Evolutionary conservation across 164 flowering plant species (phyloP), one percentile per base, ranked within the genome.

Genomic region (Piper longum): DNA sequence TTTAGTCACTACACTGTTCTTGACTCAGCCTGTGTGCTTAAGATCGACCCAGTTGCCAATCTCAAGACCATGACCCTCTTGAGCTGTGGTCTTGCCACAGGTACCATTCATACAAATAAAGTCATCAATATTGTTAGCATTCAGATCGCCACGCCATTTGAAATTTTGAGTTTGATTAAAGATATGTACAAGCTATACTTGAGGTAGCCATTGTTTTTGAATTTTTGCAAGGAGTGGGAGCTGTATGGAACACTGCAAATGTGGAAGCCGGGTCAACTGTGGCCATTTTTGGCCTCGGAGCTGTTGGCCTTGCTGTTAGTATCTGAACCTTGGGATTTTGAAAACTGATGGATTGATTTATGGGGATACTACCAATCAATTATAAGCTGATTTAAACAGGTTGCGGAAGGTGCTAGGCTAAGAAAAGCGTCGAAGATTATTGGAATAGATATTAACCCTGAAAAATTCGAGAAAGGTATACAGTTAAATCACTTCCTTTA

Each of bases 231-330:
- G 86, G 91, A 7, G 73, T 86, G 41, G 96, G 96, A 64, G 91
- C 85, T 5, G 91, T 82, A 44, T 86, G 91, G 91, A 88, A 84
- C 62, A 78, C 83, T 0, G 96, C 96, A 12, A 70, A 88, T 62
- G 84, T 88, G 44, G 66, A 83, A 55, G 26, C 76, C 0, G 91
- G 89, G 7, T 79, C 88, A 11, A 77, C 63, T 39, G 77, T 88
- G 4, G 88, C 90, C 0, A 64, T 86, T 4, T 88, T 88, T 56
- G 96, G 96, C 0, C 66, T 88, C 60, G 96, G 96, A 5, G 79
- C 89, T 1, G 89, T 88, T 16, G 96, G 96, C 2, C 83, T 88
- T 7, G 96, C 96, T 0, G 91, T 86, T 67, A 75, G 83, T 68
- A 5, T 4, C 3, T 17, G 13, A 14, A 16, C 36, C 26, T 3